Evolutionary conservation across 345 rosid genomes (phyloP).

Genomic region (Brassica carinata): DNA sequence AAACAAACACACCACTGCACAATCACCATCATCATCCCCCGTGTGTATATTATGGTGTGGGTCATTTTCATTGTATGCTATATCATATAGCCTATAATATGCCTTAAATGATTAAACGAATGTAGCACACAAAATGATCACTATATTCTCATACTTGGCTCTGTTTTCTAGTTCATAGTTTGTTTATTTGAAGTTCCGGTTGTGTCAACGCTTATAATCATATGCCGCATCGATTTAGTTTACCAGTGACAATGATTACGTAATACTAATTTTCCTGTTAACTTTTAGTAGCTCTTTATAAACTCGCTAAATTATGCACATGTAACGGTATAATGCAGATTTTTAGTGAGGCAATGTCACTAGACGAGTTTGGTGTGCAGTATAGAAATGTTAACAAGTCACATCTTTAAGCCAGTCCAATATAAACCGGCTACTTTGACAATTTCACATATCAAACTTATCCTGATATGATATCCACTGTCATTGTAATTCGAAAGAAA

Average conservation of each 20-base stretch:
- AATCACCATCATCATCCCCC: constrained; percentile 47
- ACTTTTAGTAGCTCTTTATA: not conserved
- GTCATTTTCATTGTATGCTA: constrained; percentile 15
- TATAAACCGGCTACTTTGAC: not conserved
- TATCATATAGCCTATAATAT: not conserved
- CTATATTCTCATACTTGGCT: not conserved
- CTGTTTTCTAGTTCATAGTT: not conserved
- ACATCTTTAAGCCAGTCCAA: not conserved
- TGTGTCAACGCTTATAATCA: not conserved
- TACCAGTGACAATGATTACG: not conserved
- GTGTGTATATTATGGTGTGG: not conserved
- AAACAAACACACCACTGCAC: constrained; percentile 94
- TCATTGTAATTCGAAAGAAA: not conserved
- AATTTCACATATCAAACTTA: too few relatives aligned
- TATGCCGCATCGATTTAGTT: not conserved
- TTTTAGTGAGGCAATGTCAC: not conserved
- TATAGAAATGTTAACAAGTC: not conserved
- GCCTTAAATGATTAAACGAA: not conserved
- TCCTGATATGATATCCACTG: not conserved
- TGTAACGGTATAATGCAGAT: not conserved
- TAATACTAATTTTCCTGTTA: not conserved
- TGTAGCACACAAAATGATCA: not conserved
- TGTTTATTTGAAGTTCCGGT: not conserved
- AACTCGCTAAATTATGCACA: not conserved
- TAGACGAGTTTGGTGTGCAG: not conserved